These are phyloP conservation scores for Metarhizium brunneum DNA, from an alignment of 2,329 filamentous ascomycete genomes.

Conservation along the genomic window DNA sequence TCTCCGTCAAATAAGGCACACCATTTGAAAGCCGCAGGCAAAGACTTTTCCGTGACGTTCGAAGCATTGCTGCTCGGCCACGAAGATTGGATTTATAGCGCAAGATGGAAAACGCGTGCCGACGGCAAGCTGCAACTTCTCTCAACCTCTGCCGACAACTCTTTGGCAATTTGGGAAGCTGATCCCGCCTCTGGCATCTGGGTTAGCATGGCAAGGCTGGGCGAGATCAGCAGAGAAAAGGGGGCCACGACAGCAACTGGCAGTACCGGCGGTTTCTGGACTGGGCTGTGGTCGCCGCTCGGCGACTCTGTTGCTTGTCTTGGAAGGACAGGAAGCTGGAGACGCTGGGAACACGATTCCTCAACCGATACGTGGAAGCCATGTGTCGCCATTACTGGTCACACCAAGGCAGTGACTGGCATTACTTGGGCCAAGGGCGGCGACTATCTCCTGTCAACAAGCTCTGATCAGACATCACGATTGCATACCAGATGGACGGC, in stretches of 20 bases:
- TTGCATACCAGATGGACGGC: constrained; percentile 73
- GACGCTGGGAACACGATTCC: constrained; percentile 63
- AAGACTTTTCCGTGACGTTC: constrained; percentile 75
- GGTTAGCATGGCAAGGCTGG: constrained; percentile 76
- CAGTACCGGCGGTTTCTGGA: constrained; percentile 94
- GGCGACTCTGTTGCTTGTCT: constrained; percentile 70
- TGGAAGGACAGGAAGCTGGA: constrained; percentile 88
- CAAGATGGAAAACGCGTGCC: constrained; percentile 55
- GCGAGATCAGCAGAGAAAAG: constrained; percentile 90
- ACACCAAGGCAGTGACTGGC: constrained; percentile 72
- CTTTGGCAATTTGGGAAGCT: constrained; percentile 83
- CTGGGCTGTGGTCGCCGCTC: constrained; percentile 79
- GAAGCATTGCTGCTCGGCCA: constrained; percentile 90
- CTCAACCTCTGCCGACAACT: constrained; percentile 91
- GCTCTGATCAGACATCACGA: constrained; percentile 85
- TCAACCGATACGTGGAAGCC: constrained; percentile 64
- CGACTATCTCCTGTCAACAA: constrained; percentile 78
- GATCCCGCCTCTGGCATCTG: constrained; percentile 81
- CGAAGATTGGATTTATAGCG: constrained; percentile 96
- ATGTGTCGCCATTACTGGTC: constrained; percentile 69
- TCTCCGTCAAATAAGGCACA: constrained; percentile 87
- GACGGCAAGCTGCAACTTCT: constrained; percentile 59
- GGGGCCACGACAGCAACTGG: constrained; percentile 94
- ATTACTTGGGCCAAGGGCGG: constrained; percentile 78
- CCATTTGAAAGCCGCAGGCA: constrained; percentile 51